Evolutionary conservation across 1,139 yeast species (phyloP), one percentile per base, ranked within the genome.

Genomic region (Geotrichum citri-aurantii): DNA sequence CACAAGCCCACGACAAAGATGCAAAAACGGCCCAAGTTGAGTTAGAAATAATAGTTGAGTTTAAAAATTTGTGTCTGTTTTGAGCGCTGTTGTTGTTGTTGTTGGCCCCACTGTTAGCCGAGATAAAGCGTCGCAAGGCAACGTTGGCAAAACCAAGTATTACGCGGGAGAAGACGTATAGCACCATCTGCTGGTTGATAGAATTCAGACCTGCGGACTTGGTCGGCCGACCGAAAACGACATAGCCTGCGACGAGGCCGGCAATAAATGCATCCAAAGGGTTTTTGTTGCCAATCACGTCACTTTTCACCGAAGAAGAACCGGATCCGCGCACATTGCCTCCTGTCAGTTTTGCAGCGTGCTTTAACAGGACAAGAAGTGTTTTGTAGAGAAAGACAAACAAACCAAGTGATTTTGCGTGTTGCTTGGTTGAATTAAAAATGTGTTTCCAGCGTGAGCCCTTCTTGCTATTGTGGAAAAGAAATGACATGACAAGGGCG

Each of bases 1-100:
- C 89, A 55, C 81, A 70, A 0, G 85, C 95, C 95, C 95, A 88
- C 10, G 85, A 78, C 7, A 83, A 62, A n/a, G 86, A 82, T 1
- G 92, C 86, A 69, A 85, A 82, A 57, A 80, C 71, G 53, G 82
- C 78, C 92, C 92, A 87, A 3, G 85, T 75, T 66, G 75, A 42
- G 60, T 69, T 62, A 63, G 72, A 63, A 44, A 56, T 42, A 24
- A 50, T 27, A 3, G 24, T 6, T 5, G 59, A 48, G 17, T 21
- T 52, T n/a, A n/a, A 23, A 14, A 19, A n/a, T 8, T 27, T 12
- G 10, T 21, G 46, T n/a, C 14, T 51, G 3, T 27, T 26, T 19
- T 44, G 21, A 7, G 42, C 31, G 27, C 23, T 42, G 52, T 21
- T 10, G 14, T 42, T n/a, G 40, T 21, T 42, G 52, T 21, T 10